Percentiles rank a stretch among this genome's conserved stretches.
phyloP scores from a whole-genome alignment of 2,329 filamentous ascomycete species.

The Colletotrichum viniferum region DNA sequence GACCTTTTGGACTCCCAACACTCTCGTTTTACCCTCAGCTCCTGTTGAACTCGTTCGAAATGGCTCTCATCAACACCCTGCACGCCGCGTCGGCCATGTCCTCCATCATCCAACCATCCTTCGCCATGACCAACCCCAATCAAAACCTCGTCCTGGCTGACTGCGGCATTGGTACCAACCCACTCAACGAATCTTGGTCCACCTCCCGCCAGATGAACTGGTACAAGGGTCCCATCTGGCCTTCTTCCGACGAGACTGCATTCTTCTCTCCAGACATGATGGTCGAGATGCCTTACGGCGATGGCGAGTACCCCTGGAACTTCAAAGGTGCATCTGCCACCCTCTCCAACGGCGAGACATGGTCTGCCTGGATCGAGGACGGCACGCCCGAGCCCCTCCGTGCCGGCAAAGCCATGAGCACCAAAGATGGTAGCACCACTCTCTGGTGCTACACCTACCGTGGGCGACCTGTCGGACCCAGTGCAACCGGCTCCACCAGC shows the following conservation, averaged over 20 bases:
- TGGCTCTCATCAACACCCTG: neutral
- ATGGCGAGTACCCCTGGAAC: conserved; percentile 44
- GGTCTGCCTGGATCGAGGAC: conserved; percentile 47
- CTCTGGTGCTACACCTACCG: conserved; percentile 48
- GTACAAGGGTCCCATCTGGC: conserved; percentile 44
- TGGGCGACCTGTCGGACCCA: conserved; percentile 41
- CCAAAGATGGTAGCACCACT: conserved; percentile 41
- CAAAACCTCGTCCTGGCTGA: conserved; percentile 46
- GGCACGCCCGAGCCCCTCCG: conserved; percentile 43
- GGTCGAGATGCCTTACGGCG: conserved; percentile 41
- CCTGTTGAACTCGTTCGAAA: neutral
- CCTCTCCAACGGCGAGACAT: conserved; percentile 42
- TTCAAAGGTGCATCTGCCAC: conserved; percentile 40
- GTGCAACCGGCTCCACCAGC: conserved; percentile 40
- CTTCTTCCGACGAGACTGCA: conserved; percentile 35
- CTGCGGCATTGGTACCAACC: conserved; percentile 46
- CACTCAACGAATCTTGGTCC: conserved; percentile 42
- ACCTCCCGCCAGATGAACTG: conserved; percentile 50
- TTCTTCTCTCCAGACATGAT: conserved; percentile 41
- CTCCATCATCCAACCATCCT: neutral
- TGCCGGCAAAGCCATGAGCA: conserved; percentile 43
- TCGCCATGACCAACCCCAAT: conserved; percentile 25
- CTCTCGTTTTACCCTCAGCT: neutral
- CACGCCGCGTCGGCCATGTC: conserved; percentile 5
- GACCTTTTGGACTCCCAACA: neutral